phyloP scores from a whole-genome alignment of 331 rosid genomes.

The Pyrus hybrid region DNA sequence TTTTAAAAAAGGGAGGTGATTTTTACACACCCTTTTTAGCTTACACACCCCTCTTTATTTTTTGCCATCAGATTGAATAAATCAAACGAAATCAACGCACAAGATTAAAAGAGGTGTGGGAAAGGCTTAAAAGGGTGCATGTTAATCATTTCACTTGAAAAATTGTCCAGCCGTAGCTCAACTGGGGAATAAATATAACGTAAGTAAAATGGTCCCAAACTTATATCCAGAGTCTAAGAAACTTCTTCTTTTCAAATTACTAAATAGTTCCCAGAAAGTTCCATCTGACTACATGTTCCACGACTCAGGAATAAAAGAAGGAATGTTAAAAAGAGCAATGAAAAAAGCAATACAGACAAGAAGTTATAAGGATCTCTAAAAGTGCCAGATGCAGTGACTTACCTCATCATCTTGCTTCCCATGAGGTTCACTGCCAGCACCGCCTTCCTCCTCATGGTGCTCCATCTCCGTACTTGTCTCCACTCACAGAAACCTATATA shows the following conservation, averaged over 20 bases:
- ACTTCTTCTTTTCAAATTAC: neutral
- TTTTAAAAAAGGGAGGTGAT: too few species aligned
- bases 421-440: slow-evolving; percentile 42
- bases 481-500: slow-evolving; percentile 13
- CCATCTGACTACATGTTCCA: neutral
- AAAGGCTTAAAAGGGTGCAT: too few species aligned
- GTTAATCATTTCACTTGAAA: too few species aligned
- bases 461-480: slow-evolving; percentile 46
- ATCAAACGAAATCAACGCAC: too few species aligned
- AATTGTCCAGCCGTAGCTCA: neutral
- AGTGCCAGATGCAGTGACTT: slow-evolving; percentile 11
- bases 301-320: neutral
- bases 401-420: slow-evolving; percentile 89
- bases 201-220: neutral
- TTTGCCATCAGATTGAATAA: too few species aligned
- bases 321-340: neutral
- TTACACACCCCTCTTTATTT: too few species aligned
- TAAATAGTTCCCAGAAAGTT: neutral
- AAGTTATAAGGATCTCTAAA: neutral
- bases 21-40: too few species aligned
- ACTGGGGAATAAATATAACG: neutral
- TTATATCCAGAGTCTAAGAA: neutral
- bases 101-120: too few species aligned
- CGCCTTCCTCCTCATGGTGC: slow-evolving; percentile 69
- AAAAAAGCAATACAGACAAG: neutral